Conservation (phyloP, 1,284 basidiomycete genomes). For the Sanghuangporus weigelae region DNA sequence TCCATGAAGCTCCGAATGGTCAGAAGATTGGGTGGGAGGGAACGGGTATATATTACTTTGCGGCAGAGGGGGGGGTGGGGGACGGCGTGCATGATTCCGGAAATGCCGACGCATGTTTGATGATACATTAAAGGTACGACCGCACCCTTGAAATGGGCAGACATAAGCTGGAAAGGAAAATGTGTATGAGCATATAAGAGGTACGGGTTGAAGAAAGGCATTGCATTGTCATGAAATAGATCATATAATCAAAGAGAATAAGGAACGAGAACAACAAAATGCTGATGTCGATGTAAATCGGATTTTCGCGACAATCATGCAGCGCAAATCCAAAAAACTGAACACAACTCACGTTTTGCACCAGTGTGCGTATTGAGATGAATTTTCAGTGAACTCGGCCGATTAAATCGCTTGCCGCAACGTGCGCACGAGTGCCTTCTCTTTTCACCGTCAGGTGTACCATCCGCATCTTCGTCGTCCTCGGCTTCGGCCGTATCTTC, state of each 20-base stretch:
- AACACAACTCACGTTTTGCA: constrained; percentile 53
- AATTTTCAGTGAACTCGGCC: constrained; percentile 70
- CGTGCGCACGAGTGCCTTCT: constrained; percentile 50
- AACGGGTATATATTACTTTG: constrained; percentile 1
- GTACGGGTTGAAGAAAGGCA: neutral
- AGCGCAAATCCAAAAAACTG: constrained; percentile 49
- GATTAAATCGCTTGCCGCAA: constrained; percentile 69
- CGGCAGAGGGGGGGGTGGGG: neutral
- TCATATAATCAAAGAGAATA: neutral
- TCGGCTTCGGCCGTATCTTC: neutral
- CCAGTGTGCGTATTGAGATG: constrained; percentile 77
- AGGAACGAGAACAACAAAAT: neutral
- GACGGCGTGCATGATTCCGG: constrained; percentile 27
- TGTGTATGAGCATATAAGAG: neutral
- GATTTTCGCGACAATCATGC: constrained; percentile 38
- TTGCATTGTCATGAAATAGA: neutral
- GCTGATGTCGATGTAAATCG: neutral
- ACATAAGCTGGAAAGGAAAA: constrained; percentile 47
- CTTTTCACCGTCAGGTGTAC: constrained; percentile 3
- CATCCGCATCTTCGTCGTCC: constrained; percentile 33
- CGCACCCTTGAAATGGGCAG: constrained; percentile 42
- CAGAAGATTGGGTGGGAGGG: neutral
- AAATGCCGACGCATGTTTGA: constrained; percentile 40
- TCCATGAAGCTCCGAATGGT: neutral
- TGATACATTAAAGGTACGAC: constrained; percentile 37